phyloP scores from a whole-genome alignment of 306 rosid genomes.

The Sphenostylis stenocarpa region DNA sequence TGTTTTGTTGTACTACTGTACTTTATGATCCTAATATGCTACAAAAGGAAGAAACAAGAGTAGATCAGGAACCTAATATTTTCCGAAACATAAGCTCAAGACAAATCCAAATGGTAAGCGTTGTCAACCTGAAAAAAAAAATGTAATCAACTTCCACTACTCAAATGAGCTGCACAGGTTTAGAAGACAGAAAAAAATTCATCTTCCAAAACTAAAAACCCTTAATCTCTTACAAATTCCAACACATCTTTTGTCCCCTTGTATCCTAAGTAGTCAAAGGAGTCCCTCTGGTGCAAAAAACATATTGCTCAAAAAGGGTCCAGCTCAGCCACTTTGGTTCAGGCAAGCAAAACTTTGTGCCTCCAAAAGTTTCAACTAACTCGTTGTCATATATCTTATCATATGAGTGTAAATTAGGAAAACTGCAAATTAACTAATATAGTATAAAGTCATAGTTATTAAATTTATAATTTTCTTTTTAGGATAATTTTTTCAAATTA shows the following conservation, averaged over 20 bases:
- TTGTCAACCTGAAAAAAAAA: slow-evolving; percentile 10
- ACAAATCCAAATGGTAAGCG: background rate
- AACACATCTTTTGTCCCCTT: background rate
- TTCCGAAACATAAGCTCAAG: background rate
- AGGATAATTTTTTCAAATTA: too few relatives aligned
- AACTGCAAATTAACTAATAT: too few relatives aligned
- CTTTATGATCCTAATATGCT: too few relatives aligned
- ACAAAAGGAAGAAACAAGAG: background rate
- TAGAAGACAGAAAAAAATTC: background rate
- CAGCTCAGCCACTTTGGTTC: background rate
- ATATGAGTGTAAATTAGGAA: too few relatives aligned
- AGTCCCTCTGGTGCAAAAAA: background rate
- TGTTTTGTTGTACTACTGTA: too few relatives aligned
- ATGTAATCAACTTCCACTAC: slow-evolving; percentile 10
- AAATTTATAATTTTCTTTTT: too few relatives aligned
- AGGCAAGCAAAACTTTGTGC: background rate
- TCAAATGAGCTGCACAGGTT: slow-evolving; percentile 5
- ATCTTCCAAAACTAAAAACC: background rate
- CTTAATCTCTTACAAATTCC: background rate
- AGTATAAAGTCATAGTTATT: too few relatives aligned
- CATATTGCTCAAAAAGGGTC: background rate
- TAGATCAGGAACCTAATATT: background rate
- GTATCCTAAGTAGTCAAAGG: slow-evolving; percentile 2
- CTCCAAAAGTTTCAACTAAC: background rate
- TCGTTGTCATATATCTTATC: background rate